Base-by-base conservation (phyloP, 2,329 filamentous ascomycete species). In the Fusarium verticillioides region DNA sequence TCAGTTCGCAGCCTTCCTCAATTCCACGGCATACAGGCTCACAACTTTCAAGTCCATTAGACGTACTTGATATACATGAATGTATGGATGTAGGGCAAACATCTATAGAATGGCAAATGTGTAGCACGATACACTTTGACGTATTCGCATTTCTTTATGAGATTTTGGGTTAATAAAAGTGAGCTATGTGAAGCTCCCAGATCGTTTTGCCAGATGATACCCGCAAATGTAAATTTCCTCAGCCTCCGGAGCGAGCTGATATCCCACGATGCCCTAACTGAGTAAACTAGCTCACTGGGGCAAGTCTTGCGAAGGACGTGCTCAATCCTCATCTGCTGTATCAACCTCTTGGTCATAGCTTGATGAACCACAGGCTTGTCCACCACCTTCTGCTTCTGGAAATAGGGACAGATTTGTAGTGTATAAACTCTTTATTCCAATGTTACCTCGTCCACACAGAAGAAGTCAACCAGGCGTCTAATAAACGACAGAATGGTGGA, bases 341-440 rank as follows among this genome's bases (percentile, higher is more conserved):
- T 66, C 49, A 63, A 63, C 28, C 60, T n/a, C 34, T 40, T 28
- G 56, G 36, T 52, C 49, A 58, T 47, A 44, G 46, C 49, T 63
- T 54, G 59, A 50, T 65, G 44, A 39, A 47, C 47, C 54, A 30
- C 36, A 32, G 46, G 39, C 59, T 39, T 59, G 67, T 37, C 46
- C 43, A 61, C 49, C 71, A 74, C 71, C 71, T 74, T 74, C 71
- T 73, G 67, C 71, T 73, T 73, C 70, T 64, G 71, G 70, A 74
- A 74, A 60, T 50, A 47, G 59, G 52, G 44, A 69, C 53, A 61
- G 50, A 63, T 57, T 46, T 40, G 60, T 52, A 43, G 40, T 53
- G 61, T 59, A 32, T 56, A 37, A 43, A 34, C 57, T 54, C 54
- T 64, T 58, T 53, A 42, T 54, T 53, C 46, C 49, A 32, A 40